A percentile compares a stretch with the other conserved stretches of the same genome.
Conservation (phyloP, 495 filamentous ascomycete genomes). For the Articulospora tetracladia region DNA sequence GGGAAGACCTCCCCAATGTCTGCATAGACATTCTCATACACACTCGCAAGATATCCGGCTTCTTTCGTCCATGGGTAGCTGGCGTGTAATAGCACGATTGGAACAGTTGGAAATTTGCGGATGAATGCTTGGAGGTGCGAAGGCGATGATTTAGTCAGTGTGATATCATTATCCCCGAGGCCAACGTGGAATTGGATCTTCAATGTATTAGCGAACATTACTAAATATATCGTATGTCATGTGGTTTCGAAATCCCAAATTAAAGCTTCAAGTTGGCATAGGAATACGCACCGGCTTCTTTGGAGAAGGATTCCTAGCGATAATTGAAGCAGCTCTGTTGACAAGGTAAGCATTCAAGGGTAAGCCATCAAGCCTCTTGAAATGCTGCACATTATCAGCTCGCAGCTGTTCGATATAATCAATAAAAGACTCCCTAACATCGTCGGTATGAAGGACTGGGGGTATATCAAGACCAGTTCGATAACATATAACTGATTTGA, state of each 20-base stretch:
- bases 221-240: too few relatives aligned
- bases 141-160: conserved; percentile 65
- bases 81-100: conserved; percentile 78
- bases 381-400: conserved; percentile 1
- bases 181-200: conserved; percentile 80
- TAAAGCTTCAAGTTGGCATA: too few relatives aligned
- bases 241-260: too few relatives aligned
- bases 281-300: conserved; percentile 52
- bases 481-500: conserved; percentile 86
- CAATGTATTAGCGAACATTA: too few relatives aligned
- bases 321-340: conserved; percentile 45
- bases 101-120: conserved; percentile 58
- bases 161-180: conserved; percentile 80
- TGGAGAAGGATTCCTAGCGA: conserved; percentile 34
- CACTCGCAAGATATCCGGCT: conserved; percentile 74
- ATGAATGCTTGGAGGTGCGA: conserved; percentile 76
- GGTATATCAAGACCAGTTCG: conserved; percentile 66
- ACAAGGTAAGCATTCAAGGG: conserved; percentile 32
- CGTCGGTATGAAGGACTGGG: background rate
- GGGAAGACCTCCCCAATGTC: conserved; percentile 89
- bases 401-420: conserved; percentile 3
- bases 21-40: conserved; percentile 80
- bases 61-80: conserved; percentile 83
- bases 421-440: conserved; percentile 22
- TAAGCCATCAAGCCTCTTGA: conserved; percentile 18